A percentile compares a stretch with the other conserved stretches of the same genome.
Evolutionary conservation across 1,139 yeast genomes (phyloP).

Genomic region (Sugiyamaella sp.): DNA sequence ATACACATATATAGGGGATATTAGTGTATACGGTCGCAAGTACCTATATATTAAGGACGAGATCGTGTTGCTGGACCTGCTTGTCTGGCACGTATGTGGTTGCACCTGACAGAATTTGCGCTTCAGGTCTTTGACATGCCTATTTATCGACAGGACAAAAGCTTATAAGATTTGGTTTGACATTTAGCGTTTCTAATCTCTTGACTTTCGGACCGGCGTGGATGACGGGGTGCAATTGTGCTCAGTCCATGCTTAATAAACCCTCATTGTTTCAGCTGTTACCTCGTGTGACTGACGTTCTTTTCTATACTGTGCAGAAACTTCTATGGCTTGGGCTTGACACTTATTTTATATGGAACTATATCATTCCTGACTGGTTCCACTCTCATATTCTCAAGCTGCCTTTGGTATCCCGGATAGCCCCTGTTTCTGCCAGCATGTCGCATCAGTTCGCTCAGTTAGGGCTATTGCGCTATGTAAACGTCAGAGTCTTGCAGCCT

Average conservation of each 20-base stretch:
- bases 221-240: neutral
- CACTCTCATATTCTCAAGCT: neutral
- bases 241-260: neutral
- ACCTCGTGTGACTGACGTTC: neutral
- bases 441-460: neutral
- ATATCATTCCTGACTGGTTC: constrained; percentile 8
- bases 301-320: neutral
- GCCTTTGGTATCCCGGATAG: neutral
- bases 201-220: too few relatives aligned
- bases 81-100: too few relatives aligned
- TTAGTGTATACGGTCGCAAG: too few relatives aligned
- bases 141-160: too few relatives aligned
- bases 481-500: neutral
- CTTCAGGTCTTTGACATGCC: too few relatives aligned
- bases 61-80: too few relatives aligned
- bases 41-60: too few relatives aligned
- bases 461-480: neutral
- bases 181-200: neutral
- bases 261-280: neutral
- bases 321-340: constrained; percentile 9
- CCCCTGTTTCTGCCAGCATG: neutral
- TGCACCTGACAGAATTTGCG: too few relatives aligned
- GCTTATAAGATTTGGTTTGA: neutral
- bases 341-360: constrained; percentile 6
- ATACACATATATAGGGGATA: too few relatives aligned